These are phyloP conservation scores for Cutaneotrichosporon cyanovorans DNA, from an alignment of 1,284 basidiomycete genomes.

Conservation along the genomic window DNA sequence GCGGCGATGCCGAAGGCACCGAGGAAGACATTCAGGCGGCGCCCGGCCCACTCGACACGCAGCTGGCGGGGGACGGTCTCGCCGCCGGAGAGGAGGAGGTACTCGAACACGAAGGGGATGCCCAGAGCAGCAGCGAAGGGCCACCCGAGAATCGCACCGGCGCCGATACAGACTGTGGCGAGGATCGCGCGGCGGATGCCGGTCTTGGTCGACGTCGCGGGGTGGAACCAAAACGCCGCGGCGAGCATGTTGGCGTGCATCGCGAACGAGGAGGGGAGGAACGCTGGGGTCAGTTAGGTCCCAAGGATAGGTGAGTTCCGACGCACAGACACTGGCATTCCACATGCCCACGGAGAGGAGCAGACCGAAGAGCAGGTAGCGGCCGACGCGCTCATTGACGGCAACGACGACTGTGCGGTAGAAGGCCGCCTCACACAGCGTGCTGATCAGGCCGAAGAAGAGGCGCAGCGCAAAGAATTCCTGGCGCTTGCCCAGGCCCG, in stretches of 20 bases:
- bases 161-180: conserved; percentile 65
- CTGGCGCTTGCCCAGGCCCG: conserved; percentile 43
- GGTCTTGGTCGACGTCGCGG: conserved; percentile 53
- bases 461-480: conserved; percentile 81
- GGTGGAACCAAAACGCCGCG: conserved; percentile 66
- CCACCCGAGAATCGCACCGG: conserved; percentile 89
- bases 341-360: conserved; percentile 87
- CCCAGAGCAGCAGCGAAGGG: conserved; percentile 83
- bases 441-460: conserved; percentile 64
- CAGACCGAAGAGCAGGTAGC: conserved; percentile 82
- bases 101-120: conserved; percentile 84
- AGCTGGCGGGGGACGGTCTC: conserved; percentile 58
- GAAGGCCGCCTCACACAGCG: conserved; percentile 73
- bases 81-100: conserved; percentile 69
- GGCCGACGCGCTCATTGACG: conserved; percentile 79
- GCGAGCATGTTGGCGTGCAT: conserved; percentile 86
- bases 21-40: conserved; percentile 59
- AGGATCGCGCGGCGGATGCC: conserved; percentile 52
- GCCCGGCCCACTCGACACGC: conserved; percentile 52
- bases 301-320: background rate
- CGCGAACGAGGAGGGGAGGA: conserved; percentile 88
- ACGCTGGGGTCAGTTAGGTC: conserved; percentile 51
- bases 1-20: conserved; percentile 55
- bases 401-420: conserved; percentile 73
- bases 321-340: conserved; percentile 71